phyloP scores from a whole-genome alignment of 345 rosid species.

The Pistacia atlantica region DNA sequence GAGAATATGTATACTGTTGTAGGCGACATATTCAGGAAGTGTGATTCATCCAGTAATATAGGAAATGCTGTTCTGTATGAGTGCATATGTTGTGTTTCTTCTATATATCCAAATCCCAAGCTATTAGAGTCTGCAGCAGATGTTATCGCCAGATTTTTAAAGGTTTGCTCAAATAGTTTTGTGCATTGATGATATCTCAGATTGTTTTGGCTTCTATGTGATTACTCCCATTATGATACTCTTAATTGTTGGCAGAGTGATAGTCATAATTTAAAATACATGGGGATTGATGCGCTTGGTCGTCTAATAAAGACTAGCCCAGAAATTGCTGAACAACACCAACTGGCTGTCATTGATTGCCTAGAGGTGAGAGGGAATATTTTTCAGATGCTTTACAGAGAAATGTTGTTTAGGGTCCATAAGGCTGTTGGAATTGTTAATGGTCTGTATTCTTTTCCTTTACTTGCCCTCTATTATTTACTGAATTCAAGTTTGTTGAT shows the following conservation, averaged over 20 bases:
- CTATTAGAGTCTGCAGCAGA: slow-evolving; percentile 90
- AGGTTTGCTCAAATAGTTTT: slow-evolving; percentile 49
- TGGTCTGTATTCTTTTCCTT: slow-evolving; percentile 10
- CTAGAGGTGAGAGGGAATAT: slow-evolving; percentile 73
- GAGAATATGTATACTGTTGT: slow-evolving; percentile 92
- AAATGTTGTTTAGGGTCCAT: background rate
- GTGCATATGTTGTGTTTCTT: slow-evolving; percentile 91
- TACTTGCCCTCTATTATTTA: background rate
- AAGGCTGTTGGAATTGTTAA: slow-evolving; percentile 9
- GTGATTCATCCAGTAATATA: slow-evolving; percentile 83
- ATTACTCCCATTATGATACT: slow-evolving; percentile 20
- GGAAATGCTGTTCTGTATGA: slow-evolving; percentile 93
- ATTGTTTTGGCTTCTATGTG: background rate
- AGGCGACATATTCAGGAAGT: slow-evolving; percentile 87
- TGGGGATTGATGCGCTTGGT: slow-evolving; percentile 98
- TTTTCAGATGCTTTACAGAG: slow-evolving; percentile 7
- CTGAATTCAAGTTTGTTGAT: background rate
- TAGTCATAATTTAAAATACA: slow-evolving; percentile 89
- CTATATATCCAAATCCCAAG: slow-evolving; percentile 80
- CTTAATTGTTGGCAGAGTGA: slow-evolving; percentile 71
- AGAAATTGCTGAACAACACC: slow-evolving; percentile 97
- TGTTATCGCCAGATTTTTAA: slow-evolving; percentile 81
- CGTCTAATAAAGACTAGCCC: slow-evolving; percentile 87
- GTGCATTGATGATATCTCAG: slow-evolving; percentile 5
- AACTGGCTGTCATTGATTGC: slow-evolving; percentile 97